These are phyloP conservation scores for Pisolithus sp. DNA, from an alignment of 768 basidiomycete genomes.

Conservation along the genomic window DNA sequence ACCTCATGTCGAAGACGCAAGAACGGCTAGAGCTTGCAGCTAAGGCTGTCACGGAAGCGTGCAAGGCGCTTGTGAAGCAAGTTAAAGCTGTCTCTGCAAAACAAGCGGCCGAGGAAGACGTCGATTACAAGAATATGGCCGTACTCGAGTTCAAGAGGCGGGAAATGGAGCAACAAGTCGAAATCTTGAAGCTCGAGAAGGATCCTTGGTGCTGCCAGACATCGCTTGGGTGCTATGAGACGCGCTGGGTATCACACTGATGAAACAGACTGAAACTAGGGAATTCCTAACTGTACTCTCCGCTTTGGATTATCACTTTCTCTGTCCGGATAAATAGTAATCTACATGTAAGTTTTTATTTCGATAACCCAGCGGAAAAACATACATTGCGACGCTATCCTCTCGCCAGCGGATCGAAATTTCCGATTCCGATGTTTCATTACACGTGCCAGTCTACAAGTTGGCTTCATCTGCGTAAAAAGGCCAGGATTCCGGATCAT, in stretches of 20 bases:
- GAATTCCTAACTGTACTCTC: background rate
- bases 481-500: background rate
- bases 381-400: background rate
- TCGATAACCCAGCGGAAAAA: background rate
- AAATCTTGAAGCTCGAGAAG: conserved; percentile 94
- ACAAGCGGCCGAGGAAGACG: conserved; percentile 73
- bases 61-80: conserved; percentile 91
- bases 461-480: no score
- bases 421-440: no score
- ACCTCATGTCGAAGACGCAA: conserved; percentile 98
- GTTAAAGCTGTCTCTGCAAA: conserved; percentile 92
- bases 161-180: conserved; percentile 99
- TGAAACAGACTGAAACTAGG: conserved; percentile 53
- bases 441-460: no score
- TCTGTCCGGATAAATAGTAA: conserved; percentile 10
- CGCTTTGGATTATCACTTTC: conserved; percentile 1
- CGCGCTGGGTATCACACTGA: conserved; percentile 86
- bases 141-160: conserved; percentile 91
- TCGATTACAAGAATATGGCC: conserved; percentile 85
- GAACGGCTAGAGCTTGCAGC: conserved; percentile 93
- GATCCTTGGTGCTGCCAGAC: conserved; percentile 84
- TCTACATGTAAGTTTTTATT: conserved; percentile 20
- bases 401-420: no score
- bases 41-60: conserved; percentile 96
- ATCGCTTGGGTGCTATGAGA: conserved; percentile 77